Base-by-base conservation (phyloP, 306 rosid genomes). In the Carpinus fangiana region DNA sequence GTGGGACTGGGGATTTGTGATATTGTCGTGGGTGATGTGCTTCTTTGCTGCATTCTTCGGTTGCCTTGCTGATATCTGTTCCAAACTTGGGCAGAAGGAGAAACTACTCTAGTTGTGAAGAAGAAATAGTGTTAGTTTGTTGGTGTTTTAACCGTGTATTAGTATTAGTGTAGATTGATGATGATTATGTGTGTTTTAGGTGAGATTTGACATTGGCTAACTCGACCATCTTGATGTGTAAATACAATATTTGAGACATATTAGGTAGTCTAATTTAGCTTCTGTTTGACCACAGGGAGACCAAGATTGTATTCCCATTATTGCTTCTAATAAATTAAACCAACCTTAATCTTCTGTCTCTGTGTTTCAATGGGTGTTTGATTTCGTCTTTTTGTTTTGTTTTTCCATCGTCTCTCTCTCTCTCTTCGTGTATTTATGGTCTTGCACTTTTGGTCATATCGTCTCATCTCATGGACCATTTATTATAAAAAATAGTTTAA, bases 11-110 rank as follows among this genome's bases (percentile, higher is more conserved):
- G 45, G 70, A 43, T 11, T 62, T 57, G 72, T 79, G 7, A 45
- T 76, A 14, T 46, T 79, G 53, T 79, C 82, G 17, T 82, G 76
- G 79, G 43, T 82, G 21, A 43, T 85, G 82, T 79, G 74, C 79
- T 76, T 82, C 53, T 9, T 82, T n/a, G 84, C 66, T 28, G 82
- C 81, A 23, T 17, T 85, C 70, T 85, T 82, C 57, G 74, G 75
- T 52, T 78, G 51, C 75, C 79, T 85, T 60, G 82, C 88, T 20
- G 74, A 79, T n/a, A 36, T 82, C n/a, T 85, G 79, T 74, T 69
- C 82, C 82, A 79, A 73, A 26, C 72, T 85, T 57, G 86, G 74
- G 12, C 70, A 70, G 7, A 26, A 73, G 18, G 68, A 60, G 60
- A 82, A 55, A 66, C 61, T 41, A 1, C 5, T 55, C 55, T 67